Evolutionary conservation across 2,329 filamentous ascomycete genomes (phyloP).

Genomic region (Scorias spongiosa): DNA sequence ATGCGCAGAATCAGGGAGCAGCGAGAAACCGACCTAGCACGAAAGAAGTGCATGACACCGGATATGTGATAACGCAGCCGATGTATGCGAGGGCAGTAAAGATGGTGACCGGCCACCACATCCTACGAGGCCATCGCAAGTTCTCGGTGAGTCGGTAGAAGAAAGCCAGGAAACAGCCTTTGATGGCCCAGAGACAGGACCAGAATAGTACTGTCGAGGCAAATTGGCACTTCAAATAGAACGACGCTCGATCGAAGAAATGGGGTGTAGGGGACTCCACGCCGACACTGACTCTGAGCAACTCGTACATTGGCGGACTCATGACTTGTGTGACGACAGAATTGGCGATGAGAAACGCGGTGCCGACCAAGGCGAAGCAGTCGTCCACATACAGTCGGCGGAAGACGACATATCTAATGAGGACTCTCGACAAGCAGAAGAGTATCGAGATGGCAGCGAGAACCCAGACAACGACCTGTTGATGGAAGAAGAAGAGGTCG

Average conservation of each 20-base stretch:
- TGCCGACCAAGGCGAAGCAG: conserved; percentile 3
- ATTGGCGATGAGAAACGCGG: conserved; percentile 1
- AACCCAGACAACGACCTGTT: background rate
- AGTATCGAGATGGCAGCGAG: conserved; percentile 1
- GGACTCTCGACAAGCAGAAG: conserved; percentile 3
- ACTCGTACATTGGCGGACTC: conserved; percentile 5
- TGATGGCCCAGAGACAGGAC: conserved; percentile 12
- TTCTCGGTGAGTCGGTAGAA: conserved; percentile 6
- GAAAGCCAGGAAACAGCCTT: conserved; percentile 10
- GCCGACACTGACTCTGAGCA: conserved; percentile 1
- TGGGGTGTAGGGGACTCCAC: background rate
- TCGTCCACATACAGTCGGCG: conserved; percentile 4
- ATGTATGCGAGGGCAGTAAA: conserved; percentile 6
- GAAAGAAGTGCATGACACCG: conserved; percentile 7
- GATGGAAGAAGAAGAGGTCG: background rate
- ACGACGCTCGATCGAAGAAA: conserved; percentile 1
- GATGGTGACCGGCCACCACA: conserved; percentile 10
- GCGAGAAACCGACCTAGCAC: conserved; percentile 2
- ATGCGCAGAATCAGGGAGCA: no score
- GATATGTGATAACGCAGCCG: conserved; percentile 7
- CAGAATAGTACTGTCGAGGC: conserved; percentile 10
- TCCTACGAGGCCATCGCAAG: conserved; percentile 4
- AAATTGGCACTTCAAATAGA: conserved; percentile 10
- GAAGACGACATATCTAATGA: conserved; percentile 1
- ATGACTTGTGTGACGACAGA: conserved; percentile 4